Percentiles rank a stretch among this genome's conserved stretches.
Conservation (phyloP, 441 rosid species). For the Erodium chrysanthum region DNA sequence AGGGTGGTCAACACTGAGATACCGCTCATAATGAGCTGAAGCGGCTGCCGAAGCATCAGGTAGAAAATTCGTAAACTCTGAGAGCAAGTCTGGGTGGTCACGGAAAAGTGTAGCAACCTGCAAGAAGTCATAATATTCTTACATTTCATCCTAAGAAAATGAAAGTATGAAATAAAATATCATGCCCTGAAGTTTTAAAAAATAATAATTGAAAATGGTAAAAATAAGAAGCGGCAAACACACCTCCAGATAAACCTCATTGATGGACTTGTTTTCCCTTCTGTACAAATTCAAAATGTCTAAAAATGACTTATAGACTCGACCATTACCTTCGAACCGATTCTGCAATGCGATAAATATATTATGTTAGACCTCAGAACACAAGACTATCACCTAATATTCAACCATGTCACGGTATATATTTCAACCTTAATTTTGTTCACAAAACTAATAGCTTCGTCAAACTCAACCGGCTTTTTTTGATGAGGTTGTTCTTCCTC, state of each 20-base stretch:
- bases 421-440: constrained; percentile 85
- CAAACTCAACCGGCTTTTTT: constrained; percentile 95
- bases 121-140: constrained; percentile 9
- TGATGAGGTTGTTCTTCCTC: constrained; percentile 69
- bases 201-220: constrained; percentile 11
- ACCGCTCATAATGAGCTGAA: constrained; percentile 42
- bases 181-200: constrained; percentile 2
- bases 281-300: constrained; percentile 92
- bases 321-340: constrained; percentile 89
- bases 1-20: constrained; percentile 44
- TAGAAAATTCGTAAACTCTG: constrained; percentile 74
- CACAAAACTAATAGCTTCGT: constrained; percentile 88
- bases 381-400: constrained; percentile 12
- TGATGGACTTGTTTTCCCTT: constrained; percentile 81
- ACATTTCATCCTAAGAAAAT: neutral
- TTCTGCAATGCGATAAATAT: constrained; percentile 41
- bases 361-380: constrained; percentile 16
- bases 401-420: constrained; percentile 1
- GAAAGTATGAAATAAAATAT: neutral
- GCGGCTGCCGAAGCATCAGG: constrained; percentile 71
- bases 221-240: constrained; percentile 6
- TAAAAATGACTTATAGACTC: constrained; percentile 76
- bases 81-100: constrained; percentile 74
- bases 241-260: constrained; percentile 89
- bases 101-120: constrained; percentile 81